A percentile compares a stretch with the other conserved stretches of the same genome.
phyloP scores from a whole-genome alignment of 2,329 filamentous ascomycete species.

The Pseudohalonectria lignicola region DNA sequence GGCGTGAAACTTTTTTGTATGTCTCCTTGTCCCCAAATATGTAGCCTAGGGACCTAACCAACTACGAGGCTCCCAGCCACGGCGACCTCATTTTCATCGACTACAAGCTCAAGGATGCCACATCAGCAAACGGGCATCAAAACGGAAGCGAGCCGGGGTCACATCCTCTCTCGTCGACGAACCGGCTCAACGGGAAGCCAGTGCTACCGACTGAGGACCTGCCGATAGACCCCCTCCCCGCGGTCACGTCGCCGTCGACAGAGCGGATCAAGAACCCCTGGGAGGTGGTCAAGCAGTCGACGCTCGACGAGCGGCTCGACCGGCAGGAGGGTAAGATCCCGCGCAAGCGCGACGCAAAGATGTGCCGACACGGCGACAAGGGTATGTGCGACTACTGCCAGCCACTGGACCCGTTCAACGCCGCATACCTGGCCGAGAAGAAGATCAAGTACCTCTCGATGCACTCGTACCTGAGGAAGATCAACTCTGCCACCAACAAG shows the following conservation, averaged over 20 bases:
- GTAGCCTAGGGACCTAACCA: too few relatives aligned
- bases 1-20: too few relatives aligned
- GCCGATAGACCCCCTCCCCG: slow-evolving; percentile 46
- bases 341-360: slow-evolving; percentile 61
- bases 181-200: slow-evolving; percentile 68
- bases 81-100: slow-evolving; percentile 84
- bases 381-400: slow-evolving; percentile 99
- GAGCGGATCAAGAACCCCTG: slow-evolving; percentile 75
- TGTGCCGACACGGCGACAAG: slow-evolving; percentile 93
- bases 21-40: slow-evolving; percentile 1
- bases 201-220: slow-evolving; percentile 58
- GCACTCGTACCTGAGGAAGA: slow-evolving; percentile 86
- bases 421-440: slow-evolving; percentile 82
- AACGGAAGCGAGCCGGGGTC: slow-evolving; percentile 23
- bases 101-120: slow-evolving; percentile 54
- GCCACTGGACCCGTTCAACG: slow-evolving; percentile 86
- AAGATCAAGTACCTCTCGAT: slow-evolving; percentile 99
- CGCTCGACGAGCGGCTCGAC: slow-evolving; percentile 78
- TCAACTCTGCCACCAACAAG: slow-evolving; percentile 94
- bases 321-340: slow-evolving; percentile 82
- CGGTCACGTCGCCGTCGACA: slow-evolving; percentile 31
- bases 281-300: slow-evolving; percentile 83
- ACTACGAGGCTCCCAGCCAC: slow-evolving; percentile 46
- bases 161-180: slow-evolving; percentile 34
- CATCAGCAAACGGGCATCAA: slow-evolving; percentile 22